Evolutionary conservation across 2,329 filamentous ascomycete genomes (phyloP).

Genomic region (Pseudodiploospora longispora): DNA sequence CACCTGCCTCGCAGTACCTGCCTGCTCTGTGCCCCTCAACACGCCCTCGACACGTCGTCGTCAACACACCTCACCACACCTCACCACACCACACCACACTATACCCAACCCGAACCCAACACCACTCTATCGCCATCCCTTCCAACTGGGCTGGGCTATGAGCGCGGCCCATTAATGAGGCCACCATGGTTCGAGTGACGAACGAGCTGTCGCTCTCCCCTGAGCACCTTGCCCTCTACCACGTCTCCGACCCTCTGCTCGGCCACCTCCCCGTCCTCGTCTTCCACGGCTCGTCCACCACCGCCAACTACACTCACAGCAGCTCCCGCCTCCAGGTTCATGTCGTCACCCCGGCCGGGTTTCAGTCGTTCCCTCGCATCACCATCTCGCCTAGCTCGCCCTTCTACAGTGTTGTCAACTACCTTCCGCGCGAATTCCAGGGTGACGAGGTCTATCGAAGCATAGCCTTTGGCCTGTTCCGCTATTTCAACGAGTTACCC

Average conservation of each 20-base stretch:
- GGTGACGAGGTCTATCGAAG: slow-evolving; percentile 89
- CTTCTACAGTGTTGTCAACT: slow-evolving; percentile 82
- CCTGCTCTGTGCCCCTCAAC: too few relatives aligned
- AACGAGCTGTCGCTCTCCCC: slow-evolving; percentile 71
- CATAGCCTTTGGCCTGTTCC: slow-evolving; percentile 84
- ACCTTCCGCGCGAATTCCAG: slow-evolving; percentile 87
- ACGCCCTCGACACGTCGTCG: too few relatives aligned
- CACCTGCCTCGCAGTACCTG: too few relatives aligned
- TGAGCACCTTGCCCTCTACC: slow-evolving; percentile 79
- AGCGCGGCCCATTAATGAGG: slow-evolving; percentile 25
- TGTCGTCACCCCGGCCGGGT: slow-evolving; percentile 80
- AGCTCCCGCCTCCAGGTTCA: slow-evolving; percentile 93
- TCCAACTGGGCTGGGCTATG: slow-evolving; percentile 9
- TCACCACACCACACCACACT: too few relatives aligned
- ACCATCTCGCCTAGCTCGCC: slow-evolving; percentile 89
- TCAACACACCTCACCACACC: too few relatives aligned
- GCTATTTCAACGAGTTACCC: slow-evolving; percentile 87
- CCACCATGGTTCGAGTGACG: slow-evolving; percentile 78
- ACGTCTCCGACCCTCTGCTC: slow-evolving; percentile 76
- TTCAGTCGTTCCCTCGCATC: slow-evolving; percentile 82
- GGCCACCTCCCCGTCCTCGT: slow-evolving; percentile 75
- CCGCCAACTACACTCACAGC: slow-evolving; percentile 76
- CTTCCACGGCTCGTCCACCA: slow-evolving; percentile 88
- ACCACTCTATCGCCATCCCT: slow-evolving; percentile 12
- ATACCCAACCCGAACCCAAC: slow-evolving; percentile 13